Percentiles rank a stretch among this genome's conserved stretches.
Evolutionary conservation across 2,329 filamentous ascomycete genomes (phyloP).

Genomic region (Botryosphaeria dothidea): DNA sequence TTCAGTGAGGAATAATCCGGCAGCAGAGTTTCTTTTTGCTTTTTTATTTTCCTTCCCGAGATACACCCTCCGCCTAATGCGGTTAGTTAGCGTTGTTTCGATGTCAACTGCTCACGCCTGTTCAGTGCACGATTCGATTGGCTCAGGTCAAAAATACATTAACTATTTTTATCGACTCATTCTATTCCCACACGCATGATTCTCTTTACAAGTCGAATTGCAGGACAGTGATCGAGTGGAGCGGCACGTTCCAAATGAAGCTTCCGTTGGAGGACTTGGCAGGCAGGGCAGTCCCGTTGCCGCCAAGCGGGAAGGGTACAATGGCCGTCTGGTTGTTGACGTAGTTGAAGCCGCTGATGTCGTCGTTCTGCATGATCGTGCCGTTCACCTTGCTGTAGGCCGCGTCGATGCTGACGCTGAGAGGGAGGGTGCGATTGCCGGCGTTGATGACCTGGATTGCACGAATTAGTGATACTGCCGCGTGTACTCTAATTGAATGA

Average conservation of each 20-base stretch:
- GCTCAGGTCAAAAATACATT: no score
- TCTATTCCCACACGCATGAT: no score
- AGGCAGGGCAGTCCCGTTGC: constrained; percentile 11
- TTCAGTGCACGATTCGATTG: no score
- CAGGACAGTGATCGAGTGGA: constrained; percentile 28
- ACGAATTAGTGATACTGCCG: neutral
- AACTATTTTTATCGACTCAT: no score
- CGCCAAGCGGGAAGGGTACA: constrained; percentile 23
- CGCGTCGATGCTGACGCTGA: constrained; percentile 26
- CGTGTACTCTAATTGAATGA: no score
- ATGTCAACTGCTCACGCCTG: no score
- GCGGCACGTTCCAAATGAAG: constrained; percentile 28
- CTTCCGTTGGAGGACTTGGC: constrained; percentile 13
- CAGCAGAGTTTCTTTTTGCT: no score
- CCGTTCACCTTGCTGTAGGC: constrained; percentile 28
- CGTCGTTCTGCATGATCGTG: constrained; percentile 27
- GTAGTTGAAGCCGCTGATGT: constrained; percentile 30
- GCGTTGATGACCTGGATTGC: constrained; percentile 27
- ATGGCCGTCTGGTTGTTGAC: constrained; percentile 27
- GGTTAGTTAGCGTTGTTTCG: no score
- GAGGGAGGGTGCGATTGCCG: constrained; percentile 23
- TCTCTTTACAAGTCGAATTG: constrained; percentile 25
- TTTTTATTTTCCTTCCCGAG: no score
- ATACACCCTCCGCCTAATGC: no score
- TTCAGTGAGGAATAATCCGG: no score